Evolutionary conservation across 768 basidiomycete genomes (phyloP).

Genomic region (Suillus subalutaceus): DNA sequence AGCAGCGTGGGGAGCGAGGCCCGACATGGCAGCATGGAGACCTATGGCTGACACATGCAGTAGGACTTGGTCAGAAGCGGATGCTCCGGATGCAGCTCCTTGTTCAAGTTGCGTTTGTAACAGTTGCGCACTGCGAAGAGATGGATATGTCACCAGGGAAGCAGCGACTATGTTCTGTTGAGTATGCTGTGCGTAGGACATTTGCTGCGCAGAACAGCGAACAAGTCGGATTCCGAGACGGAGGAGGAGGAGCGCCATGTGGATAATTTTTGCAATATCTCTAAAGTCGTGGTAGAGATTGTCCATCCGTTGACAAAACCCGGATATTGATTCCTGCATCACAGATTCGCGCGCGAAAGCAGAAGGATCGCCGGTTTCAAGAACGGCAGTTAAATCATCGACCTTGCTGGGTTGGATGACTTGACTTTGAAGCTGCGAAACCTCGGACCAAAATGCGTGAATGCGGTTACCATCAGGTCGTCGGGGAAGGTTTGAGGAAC

Average conservation of each 20-base stretch:
- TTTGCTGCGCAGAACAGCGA: conserved; percentile 29
- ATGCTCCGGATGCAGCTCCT: conserved; percentile 31
- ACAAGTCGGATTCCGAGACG: conserved; percentile 73
- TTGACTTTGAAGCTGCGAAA: conserved; percentile 72
- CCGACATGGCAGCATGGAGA: conserved; percentile 20
- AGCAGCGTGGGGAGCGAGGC: conserved; percentile 8
- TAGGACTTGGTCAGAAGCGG: conserved; percentile 46
- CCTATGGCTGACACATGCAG: conserved; percentile 51
- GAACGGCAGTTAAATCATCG: conserved; percentile 43
- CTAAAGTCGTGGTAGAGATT: conserved; percentile 66
- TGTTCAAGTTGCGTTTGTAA: conserved; percentile 32
- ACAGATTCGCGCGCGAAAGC: conserved; percentile 63
- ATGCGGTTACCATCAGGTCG: conserved; percentile 51
- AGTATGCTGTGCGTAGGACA: conserved; percentile 14
- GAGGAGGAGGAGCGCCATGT: conserved; percentile 63
- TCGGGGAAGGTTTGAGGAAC: conserved; percentile 32
- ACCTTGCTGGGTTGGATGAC: conserved; percentile 53
- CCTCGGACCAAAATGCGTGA: conserved; percentile 73
- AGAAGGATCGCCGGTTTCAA: conserved; percentile 40
- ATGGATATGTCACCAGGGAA: conserved; percentile 57
- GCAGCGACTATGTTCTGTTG: conserved; percentile 28
- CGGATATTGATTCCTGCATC: conserved; percentile 76
- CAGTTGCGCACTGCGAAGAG: conserved; percentile 43
- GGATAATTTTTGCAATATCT: conserved; percentile 73
- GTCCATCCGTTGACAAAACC: conserved; percentile 75